Base-by-base conservation (phyloP, 2,329 filamentous ascomycete genomes). In the Monosporascus sp. region DNA sequence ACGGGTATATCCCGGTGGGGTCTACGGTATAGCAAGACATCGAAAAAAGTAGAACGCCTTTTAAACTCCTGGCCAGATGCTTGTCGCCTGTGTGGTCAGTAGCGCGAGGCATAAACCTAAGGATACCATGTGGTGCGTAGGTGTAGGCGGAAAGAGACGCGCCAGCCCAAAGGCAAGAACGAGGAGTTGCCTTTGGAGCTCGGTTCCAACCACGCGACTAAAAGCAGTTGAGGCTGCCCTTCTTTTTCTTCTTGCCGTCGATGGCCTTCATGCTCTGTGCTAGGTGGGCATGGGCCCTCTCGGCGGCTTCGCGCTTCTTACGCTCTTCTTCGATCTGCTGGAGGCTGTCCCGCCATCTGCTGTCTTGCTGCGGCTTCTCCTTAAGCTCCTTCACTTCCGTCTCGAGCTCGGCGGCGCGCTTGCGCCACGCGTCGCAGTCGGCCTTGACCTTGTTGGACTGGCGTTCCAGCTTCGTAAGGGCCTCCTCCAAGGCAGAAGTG, bases 281-380 rank as follows among this genome's bases (percentile, higher is more conserved):
- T 26, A 99, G 82, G 65, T 96, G 89, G 40, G 88, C 89, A 51
- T 89, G 81, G 44, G 94, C 94, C 60, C 88, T 85, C 76, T 99
- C 94, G 37, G 95, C 92, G 58, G 93, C 89, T 59, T 91, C 81
- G 56, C 94, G 82, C 75, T 96, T 95, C 76, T 90, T 93, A 63
- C 93, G 85, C 79, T 99, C 94, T 73, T 99, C 93, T 70, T 99
- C 95, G 22, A 97, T 90, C 56, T 91, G 89, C 70, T 96, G 91
- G 62, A 97, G 81, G 58, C 83, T 87, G 44, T 69, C 66, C 24
- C 67, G 63, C 81, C 81, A 86, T 52, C 84, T 74, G 66, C 78
- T 76, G 65, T 86, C 81, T 53, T 75, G 75, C 53, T 72, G 71
- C 1, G 78, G 73, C 62, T 77, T 77, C 3, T 82, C 78, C 70